phyloP scores from a whole-genome alignment of 176 grass and related monocot species.

The sorghum (Sorghum bicolor) region DNA sequence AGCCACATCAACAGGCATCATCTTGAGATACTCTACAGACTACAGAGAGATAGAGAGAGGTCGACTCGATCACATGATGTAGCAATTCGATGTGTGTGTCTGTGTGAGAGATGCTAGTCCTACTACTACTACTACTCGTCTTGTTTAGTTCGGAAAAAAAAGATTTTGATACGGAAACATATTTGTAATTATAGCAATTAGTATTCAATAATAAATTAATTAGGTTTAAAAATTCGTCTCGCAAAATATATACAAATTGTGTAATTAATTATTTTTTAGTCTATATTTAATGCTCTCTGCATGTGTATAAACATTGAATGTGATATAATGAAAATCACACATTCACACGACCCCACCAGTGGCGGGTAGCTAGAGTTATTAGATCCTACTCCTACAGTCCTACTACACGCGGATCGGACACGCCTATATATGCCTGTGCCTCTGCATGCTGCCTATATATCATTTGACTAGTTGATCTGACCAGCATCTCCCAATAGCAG shows the following conservation, averaged over 20 bases:
- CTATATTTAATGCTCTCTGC: too few species aligned
- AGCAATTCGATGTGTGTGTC: neutral
- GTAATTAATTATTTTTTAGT: too few species aligned
- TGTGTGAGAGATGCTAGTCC: slow-evolving; percentile 1
- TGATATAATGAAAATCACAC: too few species aligned
- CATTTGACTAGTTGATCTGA: slow-evolving; percentile 37
- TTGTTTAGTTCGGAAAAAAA: too few species aligned
- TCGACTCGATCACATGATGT: neutral
- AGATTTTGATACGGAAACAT: too few species aligned
- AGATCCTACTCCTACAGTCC: neutral
- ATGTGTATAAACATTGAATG: too few species aligned
- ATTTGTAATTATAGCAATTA: too few species aligned
- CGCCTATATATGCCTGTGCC: neutral
- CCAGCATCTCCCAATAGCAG: slow-evolving; percentile 6
- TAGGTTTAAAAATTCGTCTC: too few species aligned
- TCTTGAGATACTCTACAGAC: neutral
- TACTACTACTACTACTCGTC: too few species aligned
- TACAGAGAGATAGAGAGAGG: neutral
- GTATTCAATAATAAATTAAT: too few species aligned
- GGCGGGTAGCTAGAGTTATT: neutral
- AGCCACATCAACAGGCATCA: slow-evolving; percentile 11
- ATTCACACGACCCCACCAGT: neutral
- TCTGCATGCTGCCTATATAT: slow-evolving; percentile 35
- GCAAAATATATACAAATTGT: too few species aligned
- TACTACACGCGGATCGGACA: too few species aligned